A percentile compares a stretch with the other conserved stretches of the same genome.
Conservation (phyloP, 352 stramenopile species). For the Plasmopara muralis region DNA sequence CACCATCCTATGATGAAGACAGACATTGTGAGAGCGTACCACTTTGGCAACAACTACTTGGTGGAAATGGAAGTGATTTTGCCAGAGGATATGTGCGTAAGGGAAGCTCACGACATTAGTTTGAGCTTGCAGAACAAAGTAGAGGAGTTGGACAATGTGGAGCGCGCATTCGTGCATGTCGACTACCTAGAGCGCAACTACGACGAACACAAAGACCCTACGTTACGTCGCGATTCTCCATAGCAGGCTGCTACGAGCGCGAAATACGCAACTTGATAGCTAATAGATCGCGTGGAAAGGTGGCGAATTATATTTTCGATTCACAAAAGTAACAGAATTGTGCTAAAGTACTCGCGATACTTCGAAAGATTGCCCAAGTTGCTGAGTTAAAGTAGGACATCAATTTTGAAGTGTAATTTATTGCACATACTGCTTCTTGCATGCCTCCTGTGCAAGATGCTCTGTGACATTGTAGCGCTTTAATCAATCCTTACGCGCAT, state of each 20-base stretch:
- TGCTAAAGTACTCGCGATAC: no score
- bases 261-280: neutral
- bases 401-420: no score
- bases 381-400: no score
- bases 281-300: neutral
- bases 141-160: conserved; percentile 92
- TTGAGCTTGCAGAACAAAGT: conserved; percentile 95
- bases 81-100: conserved; percentile 87
- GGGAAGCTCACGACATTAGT: conserved; percentile 94
- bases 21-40: conserved; percentile 92
- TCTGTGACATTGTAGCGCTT: no score
- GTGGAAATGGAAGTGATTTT: conserved; percentile 82
- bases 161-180: conserved; percentile 97
- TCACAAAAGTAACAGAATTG: no score
- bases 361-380: no score
- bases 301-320: no score
- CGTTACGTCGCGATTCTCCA: conserved; percentile 42
- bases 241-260: conserved; percentile 4
- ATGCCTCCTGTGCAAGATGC: no score
- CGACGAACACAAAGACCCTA: conserved; percentile 86
- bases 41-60: conserved; percentile 96
- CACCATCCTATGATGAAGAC: conserved; percentile 87
- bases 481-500: no score
- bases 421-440: no score
- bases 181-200: conserved; percentile 91